phyloP scores from a whole-genome alignment of 768 basidiomycete species.

The Pisolithus sp. region DNA sequence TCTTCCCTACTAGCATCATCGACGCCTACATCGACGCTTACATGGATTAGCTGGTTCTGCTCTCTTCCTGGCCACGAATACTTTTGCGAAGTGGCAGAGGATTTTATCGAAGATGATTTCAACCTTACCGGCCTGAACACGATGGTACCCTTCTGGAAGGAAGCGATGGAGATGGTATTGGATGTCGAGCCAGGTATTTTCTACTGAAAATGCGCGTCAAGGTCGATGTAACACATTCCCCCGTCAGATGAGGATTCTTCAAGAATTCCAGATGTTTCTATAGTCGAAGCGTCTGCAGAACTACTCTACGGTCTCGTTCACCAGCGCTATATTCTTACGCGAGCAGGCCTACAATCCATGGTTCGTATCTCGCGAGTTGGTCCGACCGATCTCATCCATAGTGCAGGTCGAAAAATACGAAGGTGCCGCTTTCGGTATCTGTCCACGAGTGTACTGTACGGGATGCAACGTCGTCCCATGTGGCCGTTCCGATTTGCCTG shows the following conservation, averaged over 20 bases:
- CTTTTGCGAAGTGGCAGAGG: slow-evolving; percentile 96
- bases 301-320: slow-evolving; percentile 96
- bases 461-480: slow-evolving; percentile 88
- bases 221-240: neutral
- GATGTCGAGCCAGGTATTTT: slow-evolving; percentile 94
- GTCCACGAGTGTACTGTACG: slow-evolving; percentile 92
- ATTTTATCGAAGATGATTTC: slow-evolving; percentile 99
- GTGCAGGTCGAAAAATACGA: slow-evolving; percentile 93
- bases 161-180: slow-evolving; percentile 99
- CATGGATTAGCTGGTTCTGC: slow-evolving; percentile 97
- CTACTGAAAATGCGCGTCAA: slow-evolving; percentile 4
- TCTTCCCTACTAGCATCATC: slow-evolving; percentile 58
- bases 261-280: slow-evolving; percentile 97
- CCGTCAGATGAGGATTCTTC: slow-evolving; percentile 77
- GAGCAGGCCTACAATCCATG: slow-evolving; percentile 92
- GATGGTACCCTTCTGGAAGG: slow-evolving; percentile 99
- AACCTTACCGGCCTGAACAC: slow-evolving; percentile 94
- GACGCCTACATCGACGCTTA: slow-evolving; percentile 84
- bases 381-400: slow-evolving; percentile 12
- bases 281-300: slow-evolving; percentile 96
- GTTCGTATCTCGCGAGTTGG: slow-evolving; percentile 36
- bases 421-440: slow-evolving; percentile 81
- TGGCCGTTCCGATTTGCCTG: slow-evolving; percentile 92
- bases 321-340: slow-evolving; percentile 94
- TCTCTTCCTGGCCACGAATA: slow-evolving; percentile 94